phyloP scores from a whole-genome alignment of 2,329 filamentous ascomycete genomes.

The Fusarium kyushuense region DNA sequence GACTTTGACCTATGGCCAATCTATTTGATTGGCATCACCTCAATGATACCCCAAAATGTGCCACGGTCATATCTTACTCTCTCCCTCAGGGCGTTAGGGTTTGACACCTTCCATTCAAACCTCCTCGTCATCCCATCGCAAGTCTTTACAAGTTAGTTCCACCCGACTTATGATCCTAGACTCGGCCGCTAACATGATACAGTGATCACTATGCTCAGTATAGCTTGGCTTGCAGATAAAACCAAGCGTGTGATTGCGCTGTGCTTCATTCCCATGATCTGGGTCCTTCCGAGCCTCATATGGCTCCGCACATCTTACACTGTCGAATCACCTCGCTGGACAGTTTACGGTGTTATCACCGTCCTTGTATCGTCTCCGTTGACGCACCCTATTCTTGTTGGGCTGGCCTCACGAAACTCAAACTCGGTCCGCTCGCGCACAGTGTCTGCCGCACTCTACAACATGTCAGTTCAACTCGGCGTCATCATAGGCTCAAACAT shows the following conservation, averaged over 20 bases:
- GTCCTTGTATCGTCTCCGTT: not conserved
- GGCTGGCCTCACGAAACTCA: not conserved
- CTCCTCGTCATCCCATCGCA: not conserved
- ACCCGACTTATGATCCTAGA: rapidly evolving
- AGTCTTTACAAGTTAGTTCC: rapidly evolving
- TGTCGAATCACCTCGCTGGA: not conserved
- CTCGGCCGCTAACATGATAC: rapidly evolving
- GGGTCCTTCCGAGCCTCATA: not conserved
- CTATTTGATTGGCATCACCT: not conserved
- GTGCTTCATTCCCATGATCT: not conserved
- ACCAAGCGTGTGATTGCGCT: not conserved
- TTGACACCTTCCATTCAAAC: not conserved
- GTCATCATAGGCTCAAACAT: not conserved
- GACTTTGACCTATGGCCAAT: not conserved
- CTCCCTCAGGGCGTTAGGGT: not conserved
- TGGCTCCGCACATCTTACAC: not conserved
- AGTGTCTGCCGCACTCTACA: not conserved
- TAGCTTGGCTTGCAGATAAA: not conserved
- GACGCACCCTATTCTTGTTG: not conserved
- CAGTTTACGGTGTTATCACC: not conserved
- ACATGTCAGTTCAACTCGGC: not conserved
- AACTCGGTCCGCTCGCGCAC: not conserved
- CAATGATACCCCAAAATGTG: not conserved
- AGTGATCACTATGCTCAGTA: not conserved
- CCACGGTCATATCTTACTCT: not conserved